Percentiles rank a stretch among this genome's conserved stretches.
Evolutionary conservation across 345 rosid species (phyloP).

Genomic region (Eucalyptus dawsonii): DNA sequence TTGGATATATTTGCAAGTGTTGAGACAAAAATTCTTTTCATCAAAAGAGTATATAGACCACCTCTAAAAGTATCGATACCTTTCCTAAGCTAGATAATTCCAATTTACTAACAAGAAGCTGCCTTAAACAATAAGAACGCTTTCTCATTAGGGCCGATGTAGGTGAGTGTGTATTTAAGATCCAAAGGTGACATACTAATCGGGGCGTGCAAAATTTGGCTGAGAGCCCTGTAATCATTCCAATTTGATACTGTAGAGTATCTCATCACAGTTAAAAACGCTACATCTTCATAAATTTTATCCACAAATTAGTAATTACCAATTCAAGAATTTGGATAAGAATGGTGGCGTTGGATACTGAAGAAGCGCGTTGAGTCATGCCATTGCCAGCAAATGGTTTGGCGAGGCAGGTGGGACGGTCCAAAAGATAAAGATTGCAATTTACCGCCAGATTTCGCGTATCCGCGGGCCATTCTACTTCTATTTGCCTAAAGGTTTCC

Average conservation of each 20-base stretch:
- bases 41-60: background rate
- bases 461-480: background rate
- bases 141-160: background rate
- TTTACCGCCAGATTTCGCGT: background rate
- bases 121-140: background rate
- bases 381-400: background rate
- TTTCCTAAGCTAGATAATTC: accelerated
- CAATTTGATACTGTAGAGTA: background rate
- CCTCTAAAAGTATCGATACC: accelerated
- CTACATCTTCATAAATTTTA: background rate
- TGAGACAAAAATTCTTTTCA: background rate
- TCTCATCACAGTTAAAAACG: background rate
- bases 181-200: background rate
- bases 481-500: background rate
- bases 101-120: background rate
- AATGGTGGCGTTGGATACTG: background rate
- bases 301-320: background rate
- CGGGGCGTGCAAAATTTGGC: background rate
- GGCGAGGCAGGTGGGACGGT: background rate
- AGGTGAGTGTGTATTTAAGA: background rate
- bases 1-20: accelerated
- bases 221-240: background rate
- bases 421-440: background rate
- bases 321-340: background rate
- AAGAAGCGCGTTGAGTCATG: background rate